These are phyloP conservation scores for Panaeolus cyanescens DNA, from an alignment of 768 basidiomycete genomes.

Conservation along the genomic window DNA sequence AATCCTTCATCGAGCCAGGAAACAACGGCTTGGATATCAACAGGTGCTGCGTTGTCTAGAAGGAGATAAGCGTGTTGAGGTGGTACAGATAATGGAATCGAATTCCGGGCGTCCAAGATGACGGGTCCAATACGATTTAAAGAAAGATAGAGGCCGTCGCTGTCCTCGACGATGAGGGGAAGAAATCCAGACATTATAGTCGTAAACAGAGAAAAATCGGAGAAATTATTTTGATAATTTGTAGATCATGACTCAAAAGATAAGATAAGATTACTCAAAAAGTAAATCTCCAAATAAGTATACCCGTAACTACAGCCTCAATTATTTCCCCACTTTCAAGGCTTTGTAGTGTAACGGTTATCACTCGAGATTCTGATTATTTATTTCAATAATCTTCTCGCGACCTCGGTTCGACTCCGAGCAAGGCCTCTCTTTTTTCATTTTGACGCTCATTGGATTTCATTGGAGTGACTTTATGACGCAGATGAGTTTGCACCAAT, in stretches of 20 bases:
- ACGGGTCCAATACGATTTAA: conserved; percentile 80
- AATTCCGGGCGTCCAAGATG: conserved; percentile 47
- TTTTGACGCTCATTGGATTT: too few species aligned
- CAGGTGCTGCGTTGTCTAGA: conserved; percentile 48
- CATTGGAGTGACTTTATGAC: conserved; percentile 7
- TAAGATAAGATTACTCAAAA: conserved; percentile 13
- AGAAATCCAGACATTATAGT: conserved; percentile 53
- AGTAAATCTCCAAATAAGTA: neutral
- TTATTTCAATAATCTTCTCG: conserved; percentile 24
- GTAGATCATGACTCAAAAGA: conserved; percentile 9
- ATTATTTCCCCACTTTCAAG: conserved; percentile 4
- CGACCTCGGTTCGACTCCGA: conserved; percentile 40
- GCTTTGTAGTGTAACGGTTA: conserved; percentile 38
- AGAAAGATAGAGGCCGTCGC: conserved; percentile 53
- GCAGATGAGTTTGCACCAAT: conserved; percentile 5
- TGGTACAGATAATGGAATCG: conserved; percentile 30
- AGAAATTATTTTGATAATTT: conserved; percentile 4
- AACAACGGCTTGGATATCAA: conserved; percentile 56
- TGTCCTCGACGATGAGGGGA: conserved; percentile 55
- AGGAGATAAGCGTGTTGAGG: conserved; percentile 50
- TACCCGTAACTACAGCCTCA: neutral
- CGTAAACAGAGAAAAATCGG: neutral
- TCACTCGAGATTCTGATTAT: conserved; percentile 36
- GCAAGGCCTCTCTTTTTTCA: conserved; percentile 30
- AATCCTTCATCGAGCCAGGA: conserved; percentile 77